Conservation (phyloP, 257 asterid genomes). For the Solanum lycopersicoides region DNA sequence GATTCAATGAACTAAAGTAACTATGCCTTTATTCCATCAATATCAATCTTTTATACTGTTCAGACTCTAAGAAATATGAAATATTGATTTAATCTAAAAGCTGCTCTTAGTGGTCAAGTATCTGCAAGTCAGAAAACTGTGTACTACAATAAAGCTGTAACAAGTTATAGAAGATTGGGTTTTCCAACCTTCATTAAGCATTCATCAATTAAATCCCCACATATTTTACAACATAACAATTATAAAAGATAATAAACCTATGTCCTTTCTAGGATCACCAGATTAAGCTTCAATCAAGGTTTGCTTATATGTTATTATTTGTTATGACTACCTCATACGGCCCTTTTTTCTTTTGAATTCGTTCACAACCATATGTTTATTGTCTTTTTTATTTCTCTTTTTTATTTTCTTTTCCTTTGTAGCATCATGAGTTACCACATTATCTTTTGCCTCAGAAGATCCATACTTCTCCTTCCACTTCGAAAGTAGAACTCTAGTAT, state of each 20-base stretch:
- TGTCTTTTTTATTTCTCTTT: slow-evolving; percentile 26
- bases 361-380: slow-evolving; percentile 28
- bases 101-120: neutral
- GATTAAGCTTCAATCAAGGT: slow-evolving; percentile 85
- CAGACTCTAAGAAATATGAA: neutral
- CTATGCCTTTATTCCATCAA: too few species aligned
- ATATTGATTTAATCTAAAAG: neutral
- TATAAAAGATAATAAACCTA: slow-evolving; percentile 27
- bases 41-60: too few species aligned
- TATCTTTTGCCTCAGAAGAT: slow-evolving; percentile 30
- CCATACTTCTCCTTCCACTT: slow-evolving; percentile 46
- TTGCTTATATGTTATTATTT: slow-evolving; percentile 63
- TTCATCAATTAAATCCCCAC: neutral
- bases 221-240: neutral
- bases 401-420: slow-evolving; percentile 34
- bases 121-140: neutral
- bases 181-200: neutral
- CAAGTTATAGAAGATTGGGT: neutral
- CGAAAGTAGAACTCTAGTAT: too few species aligned
- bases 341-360: slow-evolving; percentile 62
- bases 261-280: slow-evolving; percentile 97
- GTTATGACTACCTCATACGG: slow-evolving; percentile 21
- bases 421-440: slow-evolving; percentile 24
- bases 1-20: too few species aligned
- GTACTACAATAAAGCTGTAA: neutral